Evolutionary conservation across 495 filamentous ascomycete genomes (phyloP), one percentile per base, ranked within the genome.

Genomic region (Aspergillus bridgeri): DNA sequence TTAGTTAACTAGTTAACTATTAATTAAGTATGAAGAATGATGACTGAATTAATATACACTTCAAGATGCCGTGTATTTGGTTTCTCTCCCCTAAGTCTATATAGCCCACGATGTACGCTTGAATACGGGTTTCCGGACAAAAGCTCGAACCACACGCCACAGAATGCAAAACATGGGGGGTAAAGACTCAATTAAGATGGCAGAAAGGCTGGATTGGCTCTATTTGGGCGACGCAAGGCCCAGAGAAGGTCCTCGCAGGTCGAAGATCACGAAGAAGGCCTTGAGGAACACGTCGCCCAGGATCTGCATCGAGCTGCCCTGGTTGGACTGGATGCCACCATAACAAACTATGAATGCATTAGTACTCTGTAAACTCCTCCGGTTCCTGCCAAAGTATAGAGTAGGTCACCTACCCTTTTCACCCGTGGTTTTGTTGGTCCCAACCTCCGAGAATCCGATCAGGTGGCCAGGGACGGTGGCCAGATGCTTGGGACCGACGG

Each of bases 251-350:
- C 76, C 76, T n/a, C 76, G 67, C 42, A 69, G 62, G 61, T 95
- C 86, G 62, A 93, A 93, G 18, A 88, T 88, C 20, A 89, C 87
- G 66, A 90, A 93, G 62, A 89, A 82, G 20, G 86, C 80, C 72
- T 90, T 90, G 66, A 95, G 84, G 66, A 95, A 86, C 57, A 89
- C 81, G 63, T 92, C 89, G 11, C 90, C 90, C 60, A 86, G 88
- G 65, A 95, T 87, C 66, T 90, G 84, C 58, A 90, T 64, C 3
- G 67, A 69, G 15, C 78, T 76, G 5, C 79, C 80, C 8, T 63
- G 60, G 42, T 82, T 89, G 13, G 82, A 82, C 75, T 90, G 88
- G 44, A 91, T 62, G 55, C 86, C 88, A 54, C 88, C 88, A 59
- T 84, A 88, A 75, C 88, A 91, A 43, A 79, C 86, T 89, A 54